Evolutionary conservation across 208 protist species (phyloP).

Genomic region (Leishmania martiniquensis): DNA sequence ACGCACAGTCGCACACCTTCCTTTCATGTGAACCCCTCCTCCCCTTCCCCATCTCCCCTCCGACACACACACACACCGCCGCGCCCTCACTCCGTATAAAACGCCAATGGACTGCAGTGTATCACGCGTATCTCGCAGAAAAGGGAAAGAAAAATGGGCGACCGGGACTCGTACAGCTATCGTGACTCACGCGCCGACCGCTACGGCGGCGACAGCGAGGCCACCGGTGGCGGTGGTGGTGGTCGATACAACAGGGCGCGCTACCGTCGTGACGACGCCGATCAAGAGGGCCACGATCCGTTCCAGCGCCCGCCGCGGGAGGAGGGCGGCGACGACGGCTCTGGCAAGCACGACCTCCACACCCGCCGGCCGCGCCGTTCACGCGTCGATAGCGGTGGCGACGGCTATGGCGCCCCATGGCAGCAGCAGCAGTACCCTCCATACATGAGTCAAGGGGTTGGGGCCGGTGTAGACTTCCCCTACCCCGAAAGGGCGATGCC

Average conservation of each 20-base stretch:
- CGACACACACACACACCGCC: no score
- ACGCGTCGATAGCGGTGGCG: constrained; percentile 8
- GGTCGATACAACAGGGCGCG: constrained; percentile 33
- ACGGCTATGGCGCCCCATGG: constrained; percentile 14
- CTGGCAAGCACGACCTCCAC: not conserved
- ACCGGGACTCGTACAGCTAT: constrained; percentile 14
- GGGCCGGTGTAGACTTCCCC: not conserved
- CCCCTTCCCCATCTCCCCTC: not conserved
- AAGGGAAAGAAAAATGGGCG: constrained; percentile 10
- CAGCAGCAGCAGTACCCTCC: constrained; percentile 18
- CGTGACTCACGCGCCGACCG: constrained; percentile 33
- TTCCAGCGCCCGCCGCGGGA: not conserved
- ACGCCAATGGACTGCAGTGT: no score
- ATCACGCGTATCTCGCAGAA: constrained; percentile 7
- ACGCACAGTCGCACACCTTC: no score
- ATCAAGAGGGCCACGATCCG: not conserved
- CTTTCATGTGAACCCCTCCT: no score
- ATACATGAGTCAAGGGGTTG: not conserved
- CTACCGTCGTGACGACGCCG: constrained; percentile 23
- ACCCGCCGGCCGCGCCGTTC: not conserved
- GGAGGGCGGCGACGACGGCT: constrained; percentile 4
- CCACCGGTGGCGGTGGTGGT: constrained; percentile 9
- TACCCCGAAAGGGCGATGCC: constrained; percentile 13
- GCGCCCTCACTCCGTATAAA: no score
- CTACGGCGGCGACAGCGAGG: constrained; percentile 12